Base-by-base conservation (phyloP, 441 rosid species). In the Raphanus hybrid region DNA sequence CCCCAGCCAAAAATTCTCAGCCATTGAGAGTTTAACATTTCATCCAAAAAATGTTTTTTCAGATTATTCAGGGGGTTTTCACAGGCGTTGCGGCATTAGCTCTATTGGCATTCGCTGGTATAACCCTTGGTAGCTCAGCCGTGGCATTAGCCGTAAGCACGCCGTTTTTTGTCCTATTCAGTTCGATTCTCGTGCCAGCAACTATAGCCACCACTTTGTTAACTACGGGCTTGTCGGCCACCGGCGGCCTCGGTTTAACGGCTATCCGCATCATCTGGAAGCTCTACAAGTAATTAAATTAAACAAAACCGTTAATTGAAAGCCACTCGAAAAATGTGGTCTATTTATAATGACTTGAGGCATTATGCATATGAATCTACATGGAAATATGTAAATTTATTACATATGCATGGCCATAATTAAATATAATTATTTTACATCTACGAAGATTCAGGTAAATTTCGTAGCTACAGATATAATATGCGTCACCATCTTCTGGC, bases 131-230 rank as follows among this genome's bases (percentile, higher is more conserved):
- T 12, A 92, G 86, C 48, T 88, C 97, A 0, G 89, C 86, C 72
- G 81, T 91, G 50, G 86, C 72, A 6, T 84, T 91, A 18, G 85
- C 85, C 73, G 64, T 91, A 2, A 89, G 86, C 78, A 90, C 92
- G 9, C 97, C 96, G 0, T 81, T 91, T 64, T 77, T 93, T 12
- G 82, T 93, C 77, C 76, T 91, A 10, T 90, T 86, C 88, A 90
- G 97, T 74, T 97, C 96, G 0, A 87, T 93, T 54, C 85, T 93
- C 41, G 85, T 93, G 67, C 97, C 97, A 3, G 93, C 94, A 3
- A 80, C 88, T 18, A 81, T 90, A 69, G 77, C 88, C 1, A 78
- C 78, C 15, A 79, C 84, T 43, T 78, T 91, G 65, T 3, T 91
- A 35, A 77, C 78, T 55, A 65, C 80, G n/a, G 96, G 98, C 5